Conservation (phyloP, 2,329 filamentous ascomycete species). For the Claviceps maximensis region DNA sequence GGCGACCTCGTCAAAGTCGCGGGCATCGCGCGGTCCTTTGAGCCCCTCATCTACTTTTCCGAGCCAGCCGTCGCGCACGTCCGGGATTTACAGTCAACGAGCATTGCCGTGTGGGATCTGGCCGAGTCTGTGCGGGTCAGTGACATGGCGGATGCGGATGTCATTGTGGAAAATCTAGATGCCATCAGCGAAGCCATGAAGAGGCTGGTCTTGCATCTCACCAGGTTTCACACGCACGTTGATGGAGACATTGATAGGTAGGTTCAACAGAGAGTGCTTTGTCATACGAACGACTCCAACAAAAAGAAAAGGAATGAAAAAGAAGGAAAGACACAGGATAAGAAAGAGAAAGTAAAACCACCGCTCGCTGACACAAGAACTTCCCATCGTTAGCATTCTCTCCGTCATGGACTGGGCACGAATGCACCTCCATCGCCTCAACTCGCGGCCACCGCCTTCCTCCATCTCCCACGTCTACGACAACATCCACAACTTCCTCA, state of each 20-base stretch:
- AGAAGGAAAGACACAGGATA: neutral
- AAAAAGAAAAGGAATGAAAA: too few species aligned
- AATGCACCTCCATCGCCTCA: slow-evolving; percentile 63
- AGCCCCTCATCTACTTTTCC: slow-evolving; percentile 88
- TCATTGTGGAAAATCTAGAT: slow-evolving; percentile 77
- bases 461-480: slow-evolving; percentile 58
- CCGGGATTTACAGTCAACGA: slow-evolving; percentile 77
- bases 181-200: slow-evolving; percentile 77
- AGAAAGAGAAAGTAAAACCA: neutral
- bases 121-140: slow-evolving; percentile 79
- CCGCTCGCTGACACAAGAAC: too few species aligned
- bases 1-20: slow-evolving; percentile 80
- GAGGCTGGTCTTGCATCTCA: slow-evolving; percentile 71
- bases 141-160: slow-evolving; percentile 79
- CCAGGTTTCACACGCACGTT: slow-evolving; percentile 84
- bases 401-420: slow-evolving; percentile 95
- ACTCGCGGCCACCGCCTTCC: slow-evolving; percentile 42
- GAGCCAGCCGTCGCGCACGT: slow-evolving; percentile 81
- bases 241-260: slow-evolving; percentile 83
- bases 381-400: slow-evolving; percentile 63
- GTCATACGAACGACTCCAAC: too few species aligned
- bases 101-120: slow-evolving; percentile 87
- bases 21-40: slow-evolving; percentile 77
- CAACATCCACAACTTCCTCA: slow-evolving; percentile 70
- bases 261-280: slow-evolving; percentile 9